These are phyloP conservation scores for Salix exigua DNA, from an alignment of 345 rosid genomes.

Conservation along the genomic window DNA sequence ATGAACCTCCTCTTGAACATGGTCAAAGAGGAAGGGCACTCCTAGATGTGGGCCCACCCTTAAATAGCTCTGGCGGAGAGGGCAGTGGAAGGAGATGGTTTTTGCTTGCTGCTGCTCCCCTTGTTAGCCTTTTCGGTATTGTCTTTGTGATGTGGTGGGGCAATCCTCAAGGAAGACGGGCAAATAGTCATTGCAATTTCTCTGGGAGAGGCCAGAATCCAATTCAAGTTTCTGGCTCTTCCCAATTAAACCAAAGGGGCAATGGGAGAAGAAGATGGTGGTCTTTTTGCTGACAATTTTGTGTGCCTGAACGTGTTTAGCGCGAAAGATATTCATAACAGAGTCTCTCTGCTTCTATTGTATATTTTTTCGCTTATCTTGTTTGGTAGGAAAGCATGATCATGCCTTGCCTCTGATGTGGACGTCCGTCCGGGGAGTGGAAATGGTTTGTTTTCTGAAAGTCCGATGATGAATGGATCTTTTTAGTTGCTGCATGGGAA, in stretches of 20 bases:
- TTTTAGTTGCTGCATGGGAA: background rate
- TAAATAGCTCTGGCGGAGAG: slow-evolving; percentile 16
- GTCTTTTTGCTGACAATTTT: slow-evolving; percentile 35
- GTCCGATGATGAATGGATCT: background rate
- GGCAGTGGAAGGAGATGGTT: slow-evolving; percentile 68
- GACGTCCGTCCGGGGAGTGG: too few relatives aligned
- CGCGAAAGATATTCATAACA: background rate
- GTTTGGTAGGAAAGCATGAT: too few relatives aligned
- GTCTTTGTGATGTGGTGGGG: slow-evolving; percentile 68
- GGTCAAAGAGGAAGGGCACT: slow-evolving; percentile 18
- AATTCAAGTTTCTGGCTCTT: slow-evolving; percentile 13
- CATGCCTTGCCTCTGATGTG: too few relatives aligned
- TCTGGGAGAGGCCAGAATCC: slow-evolving; percentile 20
- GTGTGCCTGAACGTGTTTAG: background rate
- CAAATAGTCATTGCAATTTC: slow-evolving; percentile 19
- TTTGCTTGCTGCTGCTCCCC: slow-evolving; percentile 74
- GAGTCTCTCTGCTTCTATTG: background rate
- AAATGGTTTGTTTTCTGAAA: background rate
- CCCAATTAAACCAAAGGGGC: slow-evolving; percentile 39
- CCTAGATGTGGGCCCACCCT: slow-evolving; percentile 16
- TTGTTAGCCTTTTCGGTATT: slow-evolving; percentile 68
- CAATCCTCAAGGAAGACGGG: slow-evolving; percentile 47
- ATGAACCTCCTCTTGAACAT: slow-evolving; percentile 29
- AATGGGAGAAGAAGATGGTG: slow-evolving; percentile 77
- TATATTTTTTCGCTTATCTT: background rate